These are phyloP conservation scores for Beta lomatogona DNA, from an alignment of 179 eudicot species.

Conservation along the genomic window DNA sequence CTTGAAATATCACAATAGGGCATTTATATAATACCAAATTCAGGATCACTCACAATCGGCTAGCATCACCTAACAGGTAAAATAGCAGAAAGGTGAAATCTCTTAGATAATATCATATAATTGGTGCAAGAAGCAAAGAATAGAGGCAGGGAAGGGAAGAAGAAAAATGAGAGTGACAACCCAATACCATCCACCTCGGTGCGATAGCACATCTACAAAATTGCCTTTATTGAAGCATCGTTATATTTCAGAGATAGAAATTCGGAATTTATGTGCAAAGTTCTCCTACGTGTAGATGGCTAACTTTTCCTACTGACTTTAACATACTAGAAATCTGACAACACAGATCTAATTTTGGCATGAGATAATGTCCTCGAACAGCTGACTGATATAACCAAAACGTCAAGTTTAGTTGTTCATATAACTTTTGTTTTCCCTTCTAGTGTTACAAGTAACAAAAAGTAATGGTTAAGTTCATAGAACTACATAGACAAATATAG, in stretches of 20 bases:
- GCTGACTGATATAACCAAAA: no score
- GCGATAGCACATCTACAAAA: background rate
- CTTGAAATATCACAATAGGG: background rate
- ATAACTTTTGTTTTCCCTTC: no score
- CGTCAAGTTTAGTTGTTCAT: no score
- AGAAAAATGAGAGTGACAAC: background rate
- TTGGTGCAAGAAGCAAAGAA: background rate
- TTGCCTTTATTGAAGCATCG: background rate
- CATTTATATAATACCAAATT: background rate
- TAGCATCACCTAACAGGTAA: background rate
- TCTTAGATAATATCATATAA: background rate
- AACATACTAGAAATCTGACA: background rate
- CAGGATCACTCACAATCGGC: background rate
- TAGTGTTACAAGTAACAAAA: background rate
- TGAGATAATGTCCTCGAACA: no score
- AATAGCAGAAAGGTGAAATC: background rate
- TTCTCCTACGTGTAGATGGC: background rate
- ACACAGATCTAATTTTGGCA: no score
- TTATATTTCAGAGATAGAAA: background rate
- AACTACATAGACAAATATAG: background rate
- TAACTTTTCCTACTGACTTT: conserved; percentile 6
- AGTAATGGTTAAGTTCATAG: background rate
- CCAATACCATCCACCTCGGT: background rate
- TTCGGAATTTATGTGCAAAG: background rate
- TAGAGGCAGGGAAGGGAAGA: background rate